phyloP scores from a whole-genome alignment of 768 basidiomycete species.

The Tephrocybe sp. region DNA sequence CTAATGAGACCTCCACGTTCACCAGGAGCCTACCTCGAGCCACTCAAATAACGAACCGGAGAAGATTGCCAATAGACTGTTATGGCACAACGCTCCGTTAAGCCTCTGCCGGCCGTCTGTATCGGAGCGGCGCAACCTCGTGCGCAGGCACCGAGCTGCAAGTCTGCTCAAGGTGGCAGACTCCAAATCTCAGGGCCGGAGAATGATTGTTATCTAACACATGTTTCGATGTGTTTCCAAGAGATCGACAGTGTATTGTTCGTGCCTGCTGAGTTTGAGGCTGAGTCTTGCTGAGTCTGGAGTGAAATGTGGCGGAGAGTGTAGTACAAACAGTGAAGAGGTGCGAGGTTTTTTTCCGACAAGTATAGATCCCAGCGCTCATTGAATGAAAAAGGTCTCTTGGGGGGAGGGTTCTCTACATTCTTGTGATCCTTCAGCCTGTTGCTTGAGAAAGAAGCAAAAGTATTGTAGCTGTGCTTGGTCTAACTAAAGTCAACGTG shows the following conservation, averaged over 20 bases:
- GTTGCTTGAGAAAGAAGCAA: too few species aligned
- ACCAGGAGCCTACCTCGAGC: too few species aligned
- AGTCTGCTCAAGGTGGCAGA: not conserved
- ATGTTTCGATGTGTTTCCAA: not conserved
- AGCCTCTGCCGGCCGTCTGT: not conserved
- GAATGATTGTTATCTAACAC: not conserved
- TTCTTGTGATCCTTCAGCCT: too few species aligned
- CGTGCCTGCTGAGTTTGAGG: constrained; percentile 4
- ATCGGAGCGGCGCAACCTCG: not conserved
- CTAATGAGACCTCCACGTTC: too few species aligned
- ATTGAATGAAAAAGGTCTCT: too few species aligned
- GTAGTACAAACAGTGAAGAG: not conserved
- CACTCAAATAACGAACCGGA: too few species aligned
- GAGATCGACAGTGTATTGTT: not conserved
- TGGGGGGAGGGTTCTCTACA: too few species aligned
- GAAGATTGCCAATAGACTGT: too few species aligned
- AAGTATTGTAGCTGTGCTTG: too few species aligned
- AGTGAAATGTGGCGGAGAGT: not conserved
- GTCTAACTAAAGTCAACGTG: too few species aligned
- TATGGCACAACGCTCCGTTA: too few species aligned
- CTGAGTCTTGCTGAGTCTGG: not conserved
- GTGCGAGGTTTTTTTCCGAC: not conserved
- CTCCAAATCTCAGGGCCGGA: not conserved
- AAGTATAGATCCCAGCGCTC: too few species aligned
- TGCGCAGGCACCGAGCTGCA: not conserved